Evolutionary conservation across 2,329 filamentous ascomycete species (phyloP).

Genomic region (Fusarium solani-melongenae): DNA sequence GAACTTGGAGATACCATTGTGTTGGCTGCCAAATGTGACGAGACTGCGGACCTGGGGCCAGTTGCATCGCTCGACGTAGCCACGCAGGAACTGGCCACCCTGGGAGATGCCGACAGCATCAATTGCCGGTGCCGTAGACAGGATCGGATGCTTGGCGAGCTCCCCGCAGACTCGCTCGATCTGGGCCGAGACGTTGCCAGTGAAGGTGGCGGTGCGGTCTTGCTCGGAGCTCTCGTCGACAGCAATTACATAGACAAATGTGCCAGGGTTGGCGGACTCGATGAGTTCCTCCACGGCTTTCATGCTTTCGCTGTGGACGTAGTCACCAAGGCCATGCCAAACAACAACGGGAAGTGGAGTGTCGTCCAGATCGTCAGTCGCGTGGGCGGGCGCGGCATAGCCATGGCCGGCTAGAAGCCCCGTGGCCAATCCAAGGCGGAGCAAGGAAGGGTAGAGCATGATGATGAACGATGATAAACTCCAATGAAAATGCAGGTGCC

Average conservation of each 20-base stretch:
- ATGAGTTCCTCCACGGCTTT: conserved; percentile 77
- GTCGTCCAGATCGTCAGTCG: conserved; percentile 57
- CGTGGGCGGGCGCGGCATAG: conserved; percentile 35
- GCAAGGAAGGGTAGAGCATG: conserved; percentile 34
- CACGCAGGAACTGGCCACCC: conserved; percentile 95
- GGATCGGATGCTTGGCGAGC: conserved; percentile 79
- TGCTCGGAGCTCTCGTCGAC: conserved; percentile 72
- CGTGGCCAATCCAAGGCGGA: conserved; percentile 46
- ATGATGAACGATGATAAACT: neutral
- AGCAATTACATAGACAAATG: conserved; percentile 83
- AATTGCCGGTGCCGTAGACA: conserved; percentile 83
- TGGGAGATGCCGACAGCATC: conserved; percentile 96
- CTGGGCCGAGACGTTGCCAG: conserved; percentile 88
- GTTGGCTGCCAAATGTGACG: conserved; percentile 89
- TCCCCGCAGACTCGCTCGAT: conserved; percentile 81
- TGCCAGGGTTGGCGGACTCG: conserved; percentile 80
- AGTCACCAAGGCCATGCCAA: conserved; percentile 88
- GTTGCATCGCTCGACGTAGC: conserved; percentile 89
- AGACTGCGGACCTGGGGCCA: conserved; percentile 78
- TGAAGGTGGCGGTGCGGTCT: conserved; percentile 88
- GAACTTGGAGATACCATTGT: conserved; percentile 92
- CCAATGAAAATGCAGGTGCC: conserved; percentile 7
- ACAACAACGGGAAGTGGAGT: conserved; percentile 90
- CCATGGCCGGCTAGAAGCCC: conserved; percentile 43
- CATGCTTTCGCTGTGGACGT: conserved; percentile 81